Percentiles rank a stretch among this genome's conserved stretches.
phyloP scores from a whole-genome alignment of 2,329 filamentous ascomycete species.

The Aspergillus niger region DNA sequence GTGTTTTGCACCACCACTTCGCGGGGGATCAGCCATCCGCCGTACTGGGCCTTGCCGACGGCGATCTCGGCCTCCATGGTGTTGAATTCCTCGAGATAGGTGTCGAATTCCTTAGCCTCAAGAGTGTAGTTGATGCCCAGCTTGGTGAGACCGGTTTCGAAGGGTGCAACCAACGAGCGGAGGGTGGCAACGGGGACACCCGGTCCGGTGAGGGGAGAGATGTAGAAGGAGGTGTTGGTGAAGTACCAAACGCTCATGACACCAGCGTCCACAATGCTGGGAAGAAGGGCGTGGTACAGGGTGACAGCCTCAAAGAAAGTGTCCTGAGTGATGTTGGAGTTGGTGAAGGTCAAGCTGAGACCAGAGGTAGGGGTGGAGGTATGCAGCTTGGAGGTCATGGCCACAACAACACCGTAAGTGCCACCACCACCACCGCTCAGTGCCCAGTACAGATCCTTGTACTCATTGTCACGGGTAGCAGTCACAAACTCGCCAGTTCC shows the following conservation, averaged over 20 bases:
- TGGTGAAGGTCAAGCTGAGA: conserved; percentile 7
- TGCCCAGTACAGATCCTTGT: conserved; percentile 34
- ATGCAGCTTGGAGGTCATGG: neutral
- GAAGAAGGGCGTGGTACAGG: conserved; percentile 1
- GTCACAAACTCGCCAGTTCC: neutral
- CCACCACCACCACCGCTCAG: conserved; percentile 19
- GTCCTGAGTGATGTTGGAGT: neutral
- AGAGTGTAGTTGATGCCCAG: neutral
- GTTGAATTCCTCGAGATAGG: conserved; percentile 7
- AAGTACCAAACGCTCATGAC: conserved; percentile 10
- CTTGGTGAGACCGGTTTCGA: conserved; percentile 1
- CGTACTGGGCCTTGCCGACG: conserved; percentile 7
- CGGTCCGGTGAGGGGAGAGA: neutral
- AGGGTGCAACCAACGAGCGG: neutral
- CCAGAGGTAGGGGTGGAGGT: neutral
- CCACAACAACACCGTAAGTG: conserved; percentile 18
- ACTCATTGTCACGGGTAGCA: conserved; percentile 23
- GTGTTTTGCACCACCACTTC: neutral
- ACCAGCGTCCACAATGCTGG: conserved; percentile 4
- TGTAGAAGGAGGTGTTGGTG: conserved; percentile 8
- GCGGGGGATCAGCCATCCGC: conserved; percentile 1
- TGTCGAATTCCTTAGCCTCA: neutral
- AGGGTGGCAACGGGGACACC: conserved; percentile 1
- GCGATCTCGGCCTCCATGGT: conserved; percentile 6
- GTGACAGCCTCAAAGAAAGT: conserved; percentile 7